phyloP scores from a whole-genome alignment of 1,139 yeast species.

The Blastobotrys buckinghamii region DNA sequence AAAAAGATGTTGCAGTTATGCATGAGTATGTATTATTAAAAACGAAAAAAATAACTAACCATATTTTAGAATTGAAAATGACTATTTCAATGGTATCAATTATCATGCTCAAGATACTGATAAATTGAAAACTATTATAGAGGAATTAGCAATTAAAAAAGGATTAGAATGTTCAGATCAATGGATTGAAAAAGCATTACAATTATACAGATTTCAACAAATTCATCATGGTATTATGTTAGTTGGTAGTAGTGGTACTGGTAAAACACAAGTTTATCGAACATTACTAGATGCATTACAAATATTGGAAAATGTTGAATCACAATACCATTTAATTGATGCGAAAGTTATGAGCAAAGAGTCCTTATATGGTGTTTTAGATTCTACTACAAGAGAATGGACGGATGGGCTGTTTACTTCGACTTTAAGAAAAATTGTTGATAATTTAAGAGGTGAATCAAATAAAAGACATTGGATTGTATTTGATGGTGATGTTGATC shows the following conservation, averaged over 20 bases:
- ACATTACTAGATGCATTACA: constrained; percentile 45
- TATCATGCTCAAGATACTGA: constrained; percentile 21
- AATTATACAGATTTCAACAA: constrained; percentile 56
- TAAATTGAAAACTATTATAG: constrained; percentile 19
- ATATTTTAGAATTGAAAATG: constrained; percentile 25
- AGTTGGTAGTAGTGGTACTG: constrained; percentile 72
- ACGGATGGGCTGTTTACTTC: constrained; percentile 79
- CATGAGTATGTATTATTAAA: constrained; percentile 18
- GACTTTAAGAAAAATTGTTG: constrained; percentile 54
- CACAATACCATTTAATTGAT: constrained; percentile 49
- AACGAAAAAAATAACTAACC: not conserved
- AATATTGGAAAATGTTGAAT: constrained; percentile 35
- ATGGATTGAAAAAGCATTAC: constrained; percentile 56
- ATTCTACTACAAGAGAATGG: constrained; percentile 84
- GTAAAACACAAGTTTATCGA: constrained; percentile 59
- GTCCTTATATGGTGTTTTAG: constrained; percentile 64
- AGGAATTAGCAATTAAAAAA: constrained; percentile 22
- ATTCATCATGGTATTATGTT: constrained; percentile 77
- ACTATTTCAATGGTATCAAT: constrained; percentile 29
- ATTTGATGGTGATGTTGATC: constrained; percentile 92
- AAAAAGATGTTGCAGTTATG: constrained; percentile 44
- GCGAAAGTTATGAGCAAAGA: constrained; percentile 70
- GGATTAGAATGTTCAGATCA: constrained; percentile 32
- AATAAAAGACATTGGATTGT: constrained; percentile 65
- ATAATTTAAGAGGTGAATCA: constrained; percentile 55